A percentile compares a stretch with the other conserved stretches of the same genome.
These are phyloP conservation scores for Cryptococcus wingfieldii DNA, from an alignment of 1,284 basidiomycete species.

Conservation along the genomic window DNA sequence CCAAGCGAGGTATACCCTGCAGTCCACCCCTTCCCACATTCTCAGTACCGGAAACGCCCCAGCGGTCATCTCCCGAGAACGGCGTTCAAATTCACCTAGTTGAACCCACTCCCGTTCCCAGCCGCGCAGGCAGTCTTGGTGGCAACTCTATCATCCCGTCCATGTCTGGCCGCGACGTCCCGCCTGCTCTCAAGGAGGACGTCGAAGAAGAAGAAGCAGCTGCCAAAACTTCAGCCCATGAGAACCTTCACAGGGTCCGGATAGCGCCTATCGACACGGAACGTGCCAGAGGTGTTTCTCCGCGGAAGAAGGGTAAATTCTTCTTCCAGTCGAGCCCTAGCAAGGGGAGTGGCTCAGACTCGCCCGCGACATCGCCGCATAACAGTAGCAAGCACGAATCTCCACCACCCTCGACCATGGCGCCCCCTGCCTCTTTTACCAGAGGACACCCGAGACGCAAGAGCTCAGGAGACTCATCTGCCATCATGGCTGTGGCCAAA, in stretches of 20 bases:
- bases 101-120: slow-evolving; percentile 44
- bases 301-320: slow-evolving; percentile 25
- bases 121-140: slow-evolving; percentile 41
- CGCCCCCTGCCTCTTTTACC: slow-evolving; percentile 4
- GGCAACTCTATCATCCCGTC: slow-evolving; percentile 18
- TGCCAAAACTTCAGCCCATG: not conserved
- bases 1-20: slow-evolving; percentile 23
- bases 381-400: not conserved
- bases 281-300: not conserved
- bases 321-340: slow-evolving; percentile 30
- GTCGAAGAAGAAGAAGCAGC: slow-evolving; percentile 18
- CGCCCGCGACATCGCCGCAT: slow-evolving; percentile 6
- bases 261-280: slow-evolving; percentile 3
- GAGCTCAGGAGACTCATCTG: slow-evolving; percentile 28
- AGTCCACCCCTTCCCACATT: slow-evolving; percentile 10
- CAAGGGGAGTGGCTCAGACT: slow-evolving; percentile 35
- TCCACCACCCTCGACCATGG: not conserved
- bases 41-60: slow-evolving; percentile 34
- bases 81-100: slow-evolving; percentile 40
- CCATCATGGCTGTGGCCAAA: not conserved
- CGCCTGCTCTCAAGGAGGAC: slow-evolving; percentile 18
- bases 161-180: slow-evolving; percentile 6
- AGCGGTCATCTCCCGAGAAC: slow-evolving; percentile 16
- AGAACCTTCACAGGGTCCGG: not conserved
- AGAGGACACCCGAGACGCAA: slow-evolving; percentile 10